Conservation (phyloP, 495 filamentous ascomycete genomes). For the Astrothelium macrocarpum region DNA sequence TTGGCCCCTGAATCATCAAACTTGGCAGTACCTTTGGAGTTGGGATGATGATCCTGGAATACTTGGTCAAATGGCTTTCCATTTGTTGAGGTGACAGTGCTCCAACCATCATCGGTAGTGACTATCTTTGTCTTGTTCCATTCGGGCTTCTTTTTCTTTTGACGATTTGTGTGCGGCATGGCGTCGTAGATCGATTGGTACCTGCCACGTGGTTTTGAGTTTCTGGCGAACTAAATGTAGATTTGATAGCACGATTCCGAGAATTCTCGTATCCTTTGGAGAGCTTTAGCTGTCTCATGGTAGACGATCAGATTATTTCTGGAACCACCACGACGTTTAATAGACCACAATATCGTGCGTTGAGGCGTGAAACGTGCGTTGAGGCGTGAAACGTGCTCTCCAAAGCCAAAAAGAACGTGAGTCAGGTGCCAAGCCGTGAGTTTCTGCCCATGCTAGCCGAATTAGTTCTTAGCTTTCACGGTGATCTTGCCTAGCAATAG, state of each 20-base stretch:
- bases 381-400: too few relatives aligned
- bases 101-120: background rate
- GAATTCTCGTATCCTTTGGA: too few relatives aligned
- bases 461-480: background rate
- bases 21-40: too few relatives aligned
- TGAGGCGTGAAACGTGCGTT: too few relatives aligned
- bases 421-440: background rate
- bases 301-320: too few relatives aligned
- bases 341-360: too few relatives aligned
- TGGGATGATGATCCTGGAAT: background rate
- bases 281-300: too few relatives aligned
- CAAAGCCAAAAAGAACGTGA: too few relatives aligned
- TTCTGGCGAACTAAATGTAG: background rate
- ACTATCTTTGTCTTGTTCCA: background rate
- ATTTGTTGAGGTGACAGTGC: background rate
- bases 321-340: too few relatives aligned
- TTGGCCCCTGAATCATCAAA: background rate
- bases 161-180: conserved; percentile 1
- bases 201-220: background rate
- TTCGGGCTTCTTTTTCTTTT: background rate
- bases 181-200: background rate
- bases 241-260: too few relatives aligned
- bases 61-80: background rate
- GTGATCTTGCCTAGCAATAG: background rate
- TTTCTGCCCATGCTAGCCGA: background rate